phyloP scores from a whole-genome alignment of 805 yeast genomes.

The Ogataea populi-albae region DNA sequence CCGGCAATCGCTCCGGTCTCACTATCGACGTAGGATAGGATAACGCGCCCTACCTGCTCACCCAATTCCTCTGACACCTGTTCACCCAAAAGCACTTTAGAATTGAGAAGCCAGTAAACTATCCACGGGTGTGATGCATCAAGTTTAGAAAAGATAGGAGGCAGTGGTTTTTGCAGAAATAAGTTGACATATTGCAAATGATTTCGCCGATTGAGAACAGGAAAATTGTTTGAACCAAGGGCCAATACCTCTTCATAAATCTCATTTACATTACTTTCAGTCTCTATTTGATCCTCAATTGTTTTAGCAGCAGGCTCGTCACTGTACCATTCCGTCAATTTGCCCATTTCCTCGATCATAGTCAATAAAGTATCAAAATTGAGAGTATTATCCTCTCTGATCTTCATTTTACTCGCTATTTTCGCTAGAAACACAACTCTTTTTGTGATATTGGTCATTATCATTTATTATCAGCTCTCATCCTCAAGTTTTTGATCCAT shows the following conservation, averaged over 20 bases:
- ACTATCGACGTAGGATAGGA: conserved; percentile 29
- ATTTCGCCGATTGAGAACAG: conserved; percentile 25
- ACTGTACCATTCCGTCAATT: conserved; percentile 10
- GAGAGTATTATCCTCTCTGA: conserved; percentile 6
- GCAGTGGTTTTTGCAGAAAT: conserved; percentile 45
- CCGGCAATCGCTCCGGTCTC: conserved; percentile 78
- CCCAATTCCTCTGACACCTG: conserved; percentile 18
- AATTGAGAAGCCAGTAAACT: conserved; percentile 76
- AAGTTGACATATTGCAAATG: conserved; percentile 45
- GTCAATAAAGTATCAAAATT: conserved; percentile 25
- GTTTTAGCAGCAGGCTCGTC: conserved; percentile 34
- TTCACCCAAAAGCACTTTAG: conserved; percentile 42
- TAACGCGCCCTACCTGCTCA: conserved; percentile 28
- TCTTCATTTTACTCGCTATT: not conserved
- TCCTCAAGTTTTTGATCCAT: too few relatives aligned
- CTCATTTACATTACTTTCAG: conserved; percentile 33
- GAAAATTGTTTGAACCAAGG: conserved; percentile 31
- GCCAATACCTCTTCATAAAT: conserved; percentile 32
- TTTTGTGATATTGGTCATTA: conserved; percentile 6
- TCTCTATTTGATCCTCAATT: conserved; percentile 36
- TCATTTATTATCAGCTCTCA: too few relatives aligned
- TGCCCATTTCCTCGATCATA: conserved; percentile 20
- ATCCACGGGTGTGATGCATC: conserved; percentile 96
- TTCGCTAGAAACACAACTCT: conserved; percentile 6
- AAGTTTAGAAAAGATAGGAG: conserved; percentile 48